Evolutionary conservation across 2,329 filamentous ascomycete genomes (phyloP), one percentile per base, ranked within the genome.

Genomic region (Botrytis byssoidea): DNA sequence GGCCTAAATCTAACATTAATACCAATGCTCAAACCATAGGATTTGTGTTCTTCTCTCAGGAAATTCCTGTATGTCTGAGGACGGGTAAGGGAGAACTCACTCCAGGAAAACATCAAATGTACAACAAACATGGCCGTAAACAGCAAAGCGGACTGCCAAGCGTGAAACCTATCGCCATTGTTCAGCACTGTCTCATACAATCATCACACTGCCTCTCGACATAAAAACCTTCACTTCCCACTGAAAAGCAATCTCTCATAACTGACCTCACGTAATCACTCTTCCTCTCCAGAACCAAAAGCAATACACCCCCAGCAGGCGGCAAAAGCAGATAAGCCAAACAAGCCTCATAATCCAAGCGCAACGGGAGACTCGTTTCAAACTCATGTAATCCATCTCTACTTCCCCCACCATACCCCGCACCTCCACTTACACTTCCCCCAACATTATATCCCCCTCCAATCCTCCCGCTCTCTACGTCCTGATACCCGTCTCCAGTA

Each of bases 261-360:
- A 46, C 40, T 69, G 72, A 74, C 93, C 96, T 89, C 73, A 99
- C 96, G 83, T 97, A 99, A 84, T 99, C 96, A 81, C 94, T 98
- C 85, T 97, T 96, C 81, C 95, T 90, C 86, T 99, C 96, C 76
- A 95, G 82, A 63, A 98, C 88, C 77, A 99, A 83, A 78, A 99
- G 83, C 77, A 97, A 82, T 40, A 98, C 93, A 4, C 92, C 93
- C 4, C 95, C 96, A 0, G 95, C 87, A 1, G 96, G 96, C 75
- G 96, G 96, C 22, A 97, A 84, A 68, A 92, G 85, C 75, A 98
- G 81, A 82, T 99, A 99, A 70, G 96, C 95, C 80, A 98, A 84
- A 81, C 92, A 93, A 9, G 96, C 95, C 85, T 98, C 95, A 80
- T 95, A 92, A 81, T 97, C 94, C 77, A 98, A 87, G 72, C 95